Evolutionary conservation across 257 asterid genomes (phyloP), one percentile per base, ranked within the genome.

Genomic region (Mentha longifolia): DNA sequence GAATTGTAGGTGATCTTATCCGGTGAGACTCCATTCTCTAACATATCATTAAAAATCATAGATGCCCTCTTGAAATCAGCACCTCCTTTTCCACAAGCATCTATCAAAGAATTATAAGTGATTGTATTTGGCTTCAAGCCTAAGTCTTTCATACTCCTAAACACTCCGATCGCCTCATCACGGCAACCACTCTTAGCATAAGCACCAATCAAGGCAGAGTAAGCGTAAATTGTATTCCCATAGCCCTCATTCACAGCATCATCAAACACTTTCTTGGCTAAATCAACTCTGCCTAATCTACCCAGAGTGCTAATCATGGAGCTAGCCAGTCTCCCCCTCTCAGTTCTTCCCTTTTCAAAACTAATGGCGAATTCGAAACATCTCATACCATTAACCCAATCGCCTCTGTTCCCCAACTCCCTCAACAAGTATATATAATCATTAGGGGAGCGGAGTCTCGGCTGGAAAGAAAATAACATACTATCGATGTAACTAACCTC

Each of bases 11-110:
- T 94, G 14, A 94, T 91, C 83, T 97, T 82, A 82, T 94, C 97
- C 0, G 97, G 99, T 14, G 83, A 87, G 49, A 94, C 93, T 61
- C 97, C 86, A 31, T 81, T 92, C 39, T 68, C 75, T 72, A 86
- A 61, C 97, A 94, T 89, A 28, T 94, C 95, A 51, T 85, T 83
- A 35, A 89, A 91, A 74, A 89, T 79, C 67, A 78, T 85, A 2
- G 79, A 78, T n/a, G 99, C 99, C 88, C 92, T 85, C 72, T 65
- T 86, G 84, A 85, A 89, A 83, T 87, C 95, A 1, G 92, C 97
- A 59, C 99, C 99, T 68, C 99, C 97, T 83, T 94, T 94, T 0
- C 95, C 97, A 77, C 99, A 94, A 0, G 99, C 97, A 79, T 94
- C 96, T 25, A 94, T 94, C 51, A 94, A 57, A 3, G 99, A 96